Conservation (phyloP, 441 rosid species). For the Melastoma candidum region DNA sequence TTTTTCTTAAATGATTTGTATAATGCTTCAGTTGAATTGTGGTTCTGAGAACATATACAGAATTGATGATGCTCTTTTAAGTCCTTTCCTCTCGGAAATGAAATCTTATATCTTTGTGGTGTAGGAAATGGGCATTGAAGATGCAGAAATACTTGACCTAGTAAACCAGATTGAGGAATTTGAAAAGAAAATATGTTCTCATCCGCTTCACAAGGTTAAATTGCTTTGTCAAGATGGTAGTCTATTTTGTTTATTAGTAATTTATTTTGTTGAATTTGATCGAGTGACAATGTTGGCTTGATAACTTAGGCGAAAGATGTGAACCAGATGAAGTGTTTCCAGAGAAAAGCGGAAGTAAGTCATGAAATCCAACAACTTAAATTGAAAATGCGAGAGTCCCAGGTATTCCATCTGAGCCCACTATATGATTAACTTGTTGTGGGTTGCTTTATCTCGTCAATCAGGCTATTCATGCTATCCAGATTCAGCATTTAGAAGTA, state of each 20-base stretch:
- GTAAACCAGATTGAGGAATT: conserved; percentile 72
- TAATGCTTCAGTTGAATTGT: too few relatives aligned
- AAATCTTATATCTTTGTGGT: too few relatives aligned
- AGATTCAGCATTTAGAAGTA: too few relatives aligned
- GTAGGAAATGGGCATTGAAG: conserved; percentile 96
- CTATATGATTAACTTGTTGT: too few relatives aligned
- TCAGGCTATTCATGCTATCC: too few relatives aligned
- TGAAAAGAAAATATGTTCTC: conserved; percentile 72
- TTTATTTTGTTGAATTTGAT: not conserved
- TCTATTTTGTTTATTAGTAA: too few relatives aligned
- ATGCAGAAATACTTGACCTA: conserved; percentile 76
- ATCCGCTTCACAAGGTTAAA: conserved; percentile 81
- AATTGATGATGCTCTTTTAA: too few relatives aligned
- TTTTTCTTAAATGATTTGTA: too few relatives aligned
- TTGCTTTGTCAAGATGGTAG: too few relatives aligned
- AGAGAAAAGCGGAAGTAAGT: conserved; percentile 88
- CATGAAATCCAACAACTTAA: conserved; percentile 92
- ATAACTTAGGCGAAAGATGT: conserved; percentile 68
- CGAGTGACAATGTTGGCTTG: conserved; percentile 6
- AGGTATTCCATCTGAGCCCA: conserved; percentile 37
- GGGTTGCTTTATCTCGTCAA: too few relatives aligned
- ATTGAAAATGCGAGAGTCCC: conserved; percentile 95
- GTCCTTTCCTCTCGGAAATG: too few relatives aligned
- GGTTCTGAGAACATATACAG: too few relatives aligned
- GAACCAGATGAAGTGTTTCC: conserved; percentile 63